Conservation (phyloP, 352 stramenopile genomes). For the Pythium phragmiticola region DNA sequence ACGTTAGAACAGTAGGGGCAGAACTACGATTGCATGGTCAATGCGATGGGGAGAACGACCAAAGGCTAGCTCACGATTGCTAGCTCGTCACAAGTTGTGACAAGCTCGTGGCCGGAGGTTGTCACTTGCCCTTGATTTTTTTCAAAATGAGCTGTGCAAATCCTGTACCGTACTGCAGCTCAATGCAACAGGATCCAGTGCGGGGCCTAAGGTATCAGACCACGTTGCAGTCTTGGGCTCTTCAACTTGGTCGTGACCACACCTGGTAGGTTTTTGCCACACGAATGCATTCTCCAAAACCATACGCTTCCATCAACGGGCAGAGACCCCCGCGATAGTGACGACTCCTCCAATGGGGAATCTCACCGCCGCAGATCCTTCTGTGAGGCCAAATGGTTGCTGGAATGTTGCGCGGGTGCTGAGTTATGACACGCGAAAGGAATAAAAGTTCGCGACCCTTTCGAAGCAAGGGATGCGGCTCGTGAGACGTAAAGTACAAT, state of each 20-base stretch:
- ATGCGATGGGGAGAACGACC: background rate
- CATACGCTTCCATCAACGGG: background rate
- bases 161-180: too few relatives aligned
- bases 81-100: background rate
- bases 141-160: too few relatives aligned
- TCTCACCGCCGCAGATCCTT: slow-evolving; percentile 9
- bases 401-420: slow-evolving; percentile 4
- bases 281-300: too few relatives aligned
- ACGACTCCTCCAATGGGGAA: background rate
- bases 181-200: too few relatives aligned
- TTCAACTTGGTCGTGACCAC: too few relatives aligned
- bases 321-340: background rate
- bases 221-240: too few relatives aligned
- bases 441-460: background rate
- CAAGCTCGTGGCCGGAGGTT: background rate
- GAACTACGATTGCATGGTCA: too few relatives aligned
- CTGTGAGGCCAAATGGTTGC: slow-evolving; percentile 13
- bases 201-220: too few relatives aligned
- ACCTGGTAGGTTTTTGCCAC: too few relatives aligned
- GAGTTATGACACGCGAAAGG: slow-evolving; percentile 6
- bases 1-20: background rate
- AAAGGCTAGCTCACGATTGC: background rate
- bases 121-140: too few relatives aligned
- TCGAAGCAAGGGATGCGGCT: background rate
- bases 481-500: background rate